Base-by-base conservation (phyloP, 352 stramenopile species). In the Thraustochytrium sp. region DNA sequence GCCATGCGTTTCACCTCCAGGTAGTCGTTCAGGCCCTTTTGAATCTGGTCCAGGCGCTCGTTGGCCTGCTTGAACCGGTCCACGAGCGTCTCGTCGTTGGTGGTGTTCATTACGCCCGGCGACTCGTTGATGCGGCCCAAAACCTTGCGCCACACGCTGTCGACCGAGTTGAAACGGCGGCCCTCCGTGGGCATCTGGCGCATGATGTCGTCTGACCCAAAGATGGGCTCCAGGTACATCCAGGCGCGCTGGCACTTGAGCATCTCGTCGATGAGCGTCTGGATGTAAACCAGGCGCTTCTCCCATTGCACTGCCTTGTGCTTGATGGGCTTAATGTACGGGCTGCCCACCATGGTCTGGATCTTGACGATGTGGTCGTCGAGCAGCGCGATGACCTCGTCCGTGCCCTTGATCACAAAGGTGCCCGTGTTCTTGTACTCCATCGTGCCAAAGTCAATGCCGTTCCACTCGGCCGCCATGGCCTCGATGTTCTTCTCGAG, bases 321-420 rank as follows among this genome's bases (percentile, higher is more conserved):
- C 65, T 97, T 94, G 74, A 98, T 96, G 49, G 91, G 92, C 72
- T 96, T 94, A 65, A 97, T 96, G 85, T 96, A 98, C 21, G 93
- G 94, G 4, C 93, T 97, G 2, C 93, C 94, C 55, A 93, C 91
- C 93, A 98, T 97, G 2, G 93, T 97, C 85, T 98, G 94, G 0
- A 93, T 97, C 82, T 97, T 97, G 16, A 98, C 93, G 2, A 97
- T 87, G 68, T 98, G 94, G 56, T 98, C 94, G 83, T 98, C 93
- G 5, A 98, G 86, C 18, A 97, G 75, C 2, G 93, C 90, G 31
- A 97, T 89, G 65, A 98, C 96, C 44, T 97, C 94, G 68, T 96
- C 92, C 0, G 90, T 91, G 65, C 88, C 92, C 5, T 91, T 89
- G 42, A 95, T 86, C 2, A 98, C 77, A 82, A 89, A 98, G 23